Evolutionary conservation across 768 basidiomycete genomes (phyloP).

Genomic region (Gloeostereum incarnatum): DNA sequence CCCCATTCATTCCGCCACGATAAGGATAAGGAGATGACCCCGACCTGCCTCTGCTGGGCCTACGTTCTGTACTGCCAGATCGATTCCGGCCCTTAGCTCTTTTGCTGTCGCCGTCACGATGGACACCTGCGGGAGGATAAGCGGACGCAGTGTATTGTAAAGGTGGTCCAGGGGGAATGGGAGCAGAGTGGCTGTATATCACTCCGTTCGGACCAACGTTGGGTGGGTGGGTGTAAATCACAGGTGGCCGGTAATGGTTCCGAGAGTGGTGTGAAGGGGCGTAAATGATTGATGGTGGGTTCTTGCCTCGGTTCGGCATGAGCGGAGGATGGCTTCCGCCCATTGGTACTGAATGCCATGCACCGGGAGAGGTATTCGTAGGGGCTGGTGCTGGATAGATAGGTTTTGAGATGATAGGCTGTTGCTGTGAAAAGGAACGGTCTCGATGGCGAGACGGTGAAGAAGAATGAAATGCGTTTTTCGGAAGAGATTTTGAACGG

Average conservation of each 20-base stretch:
- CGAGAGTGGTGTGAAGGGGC: constrained; percentile 40
- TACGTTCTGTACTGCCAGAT: too few relatives aligned
- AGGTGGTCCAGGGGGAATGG: constrained; percentile 31
- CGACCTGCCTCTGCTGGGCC: constrained; percentile 13
- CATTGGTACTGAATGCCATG: constrained; percentile 18
- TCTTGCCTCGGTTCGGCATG: constrained; percentile 20
- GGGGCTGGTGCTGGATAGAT: constrained; percentile 11
- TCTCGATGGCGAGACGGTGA: constrained; percentile 14
- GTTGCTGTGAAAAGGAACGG: constrained; percentile 15
- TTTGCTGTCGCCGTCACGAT: background rate
- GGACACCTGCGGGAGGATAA: constrained; percentile 28
- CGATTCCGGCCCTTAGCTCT: background rate
- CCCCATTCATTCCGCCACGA: constrained; percentile 25
- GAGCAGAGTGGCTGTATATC: constrained; percentile 63
- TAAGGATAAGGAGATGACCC: constrained; percentile 21
- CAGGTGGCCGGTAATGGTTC: constrained; percentile 50
- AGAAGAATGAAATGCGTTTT: constrained; percentile 24
- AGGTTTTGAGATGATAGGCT: constrained; percentile 19
- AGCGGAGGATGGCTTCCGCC: constrained; percentile 18
- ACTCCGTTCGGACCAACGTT: constrained; percentile 49
- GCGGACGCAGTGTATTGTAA: constrained; percentile 25
- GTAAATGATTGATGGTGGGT: constrained; percentile 52
- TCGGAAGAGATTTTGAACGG: constrained; percentile 38
- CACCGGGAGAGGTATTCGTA: constrained; percentile 22
- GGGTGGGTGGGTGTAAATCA: constrained; percentile 46